Base-by-base conservation (phyloP, 441 rosid species). In the Erodium trifolium region DNA sequence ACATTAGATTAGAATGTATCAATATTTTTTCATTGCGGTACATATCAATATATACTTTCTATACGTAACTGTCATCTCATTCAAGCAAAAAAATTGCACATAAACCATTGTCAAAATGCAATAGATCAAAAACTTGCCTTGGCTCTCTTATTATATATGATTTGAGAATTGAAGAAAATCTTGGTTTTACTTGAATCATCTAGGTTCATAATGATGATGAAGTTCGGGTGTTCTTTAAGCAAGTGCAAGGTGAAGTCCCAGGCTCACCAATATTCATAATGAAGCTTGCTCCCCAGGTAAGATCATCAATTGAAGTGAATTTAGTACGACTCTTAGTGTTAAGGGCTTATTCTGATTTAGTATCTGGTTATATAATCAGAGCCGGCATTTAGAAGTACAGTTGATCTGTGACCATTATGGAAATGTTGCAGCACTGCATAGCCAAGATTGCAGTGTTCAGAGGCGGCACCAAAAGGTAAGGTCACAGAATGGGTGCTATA, bases 211-310 rank as follows among this genome's bases (percentile, higher is more conserved):
- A 87, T 74, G 99, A 83, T 68, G 99, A 95, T 68, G 99, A 95
- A 81, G 98, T 95, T 70, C 83, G 96, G 78, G 98, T 97, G 67
- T 81, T 92, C 69, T 92, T 90, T 85, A 95, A 92, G 82, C 99
- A 92, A 91, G 99, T 95, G 72, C 99, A 95, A 77, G 96, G 98
- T 76, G 99, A 95, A 84, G 99, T 95, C 80, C 99, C 99, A 0
- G 99, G 99, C 67, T 95, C 99, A 13, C 99, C 99, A 31, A 95
- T 95, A 79, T 95, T 92, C 78, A 91, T 92, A 79, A 92, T 92
- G 99, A 95, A 95, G 85, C 90, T 95, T 86, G 99, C 99, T 81
- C 89, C 98, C 73, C 98, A 92, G 63, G 63, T 59, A 59, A 59
- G 31, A 59, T 18, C 63, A 8, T 11, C 13, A 11, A 59, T 11